Evolutionary conservation across 2,329 filamentous ascomycete species (phyloP), one percentile per base, ranked within the genome.

Genomic region (Blumeria hordei): DNA sequence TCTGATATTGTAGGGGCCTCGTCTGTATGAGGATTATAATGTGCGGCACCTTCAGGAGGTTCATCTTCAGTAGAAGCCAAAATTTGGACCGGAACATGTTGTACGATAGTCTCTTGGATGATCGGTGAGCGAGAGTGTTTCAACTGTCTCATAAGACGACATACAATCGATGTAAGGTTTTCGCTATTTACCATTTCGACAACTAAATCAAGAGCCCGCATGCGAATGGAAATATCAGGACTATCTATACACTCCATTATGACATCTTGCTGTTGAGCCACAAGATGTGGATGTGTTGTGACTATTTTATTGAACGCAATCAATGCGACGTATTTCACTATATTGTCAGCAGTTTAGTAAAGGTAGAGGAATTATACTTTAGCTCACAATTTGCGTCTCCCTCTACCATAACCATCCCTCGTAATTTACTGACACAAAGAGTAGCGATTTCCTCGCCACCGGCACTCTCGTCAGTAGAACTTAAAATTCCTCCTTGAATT

Each of bases 161-260:
- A 82, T 28, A 98, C 86, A 54, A 96, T 85, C 0, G 78, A 77
- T 56, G 86, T 76, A 4, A 98, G 68, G 59, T 90, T 95, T 55
- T 94, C 88, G 58, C 77, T 79, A 61, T 82, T 90, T 57, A 96
- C 88, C 87, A 98, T 95, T 37, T 86, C 87, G 54, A 90, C 84
- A 1, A 92, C 88, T 28, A 98, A 74, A 61, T 96, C 88, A 37
- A 98, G 72, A 5, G 92, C 88, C 65, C 94, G 84, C 67, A 94
- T 81, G 58, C 92, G 83, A 64, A 98, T 98, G 4, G 88, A 94
- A 57, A 98, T 92, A 63, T 98, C 92, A 0, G 85, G 75, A 66
- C 94, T 94, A 66, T 96, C 92, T 62, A 98, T 86, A 65, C 92
- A 98, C 63, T 93, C 84, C 66, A 98, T 74, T 59, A 98, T 95